Percentiles rank a stretch among this genome's conserved stretches.
phyloP scores from a whole-genome alignment of 306 rosid species.

The Malus sylvestris region DNA sequence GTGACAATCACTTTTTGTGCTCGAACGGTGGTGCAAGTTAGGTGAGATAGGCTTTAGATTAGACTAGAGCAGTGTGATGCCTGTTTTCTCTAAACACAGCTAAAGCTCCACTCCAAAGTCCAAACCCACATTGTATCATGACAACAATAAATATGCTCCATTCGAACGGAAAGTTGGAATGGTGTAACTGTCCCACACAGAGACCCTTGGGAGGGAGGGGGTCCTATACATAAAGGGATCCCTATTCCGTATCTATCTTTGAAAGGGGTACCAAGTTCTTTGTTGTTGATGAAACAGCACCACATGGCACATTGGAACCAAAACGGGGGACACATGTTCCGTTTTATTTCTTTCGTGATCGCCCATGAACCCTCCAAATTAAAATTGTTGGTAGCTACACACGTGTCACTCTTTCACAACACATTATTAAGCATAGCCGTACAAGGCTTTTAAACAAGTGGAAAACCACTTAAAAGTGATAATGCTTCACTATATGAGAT shows the following conservation, averaged over 20 bases:
- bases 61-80: too few relatives aligned
- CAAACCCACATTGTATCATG: neutral
- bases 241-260: slow-evolving; percentile 1
- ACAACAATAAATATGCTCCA: neutral
- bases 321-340: neutral
- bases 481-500: too few relatives aligned
- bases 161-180: neutral
- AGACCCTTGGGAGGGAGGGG: neutral
- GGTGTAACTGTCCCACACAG: neutral
- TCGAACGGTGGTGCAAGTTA: too few relatives aligned
- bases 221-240: slow-evolving; percentile 10
- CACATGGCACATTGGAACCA: slow-evolving; percentile 23
- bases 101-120: neutral
- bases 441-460: too few relatives aligned
- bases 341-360: neutral
- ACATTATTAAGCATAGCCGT: too few relatives aligned
- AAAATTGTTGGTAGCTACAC: neutral
- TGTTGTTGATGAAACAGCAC: slow-evolving; percentile 14
- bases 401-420: neutral
- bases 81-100: neutral
- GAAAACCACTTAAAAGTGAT: too few relatives aligned
- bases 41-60: too few relatives aligned
- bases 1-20: too few relatives aligned
- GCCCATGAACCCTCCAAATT: neutral
- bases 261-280: slow-evolving; percentile 15